phyloP scores from a whole-genome alignment of 2,329 filamentous ascomycete genomes.

The Pleoardoris graminearum region DNA sequence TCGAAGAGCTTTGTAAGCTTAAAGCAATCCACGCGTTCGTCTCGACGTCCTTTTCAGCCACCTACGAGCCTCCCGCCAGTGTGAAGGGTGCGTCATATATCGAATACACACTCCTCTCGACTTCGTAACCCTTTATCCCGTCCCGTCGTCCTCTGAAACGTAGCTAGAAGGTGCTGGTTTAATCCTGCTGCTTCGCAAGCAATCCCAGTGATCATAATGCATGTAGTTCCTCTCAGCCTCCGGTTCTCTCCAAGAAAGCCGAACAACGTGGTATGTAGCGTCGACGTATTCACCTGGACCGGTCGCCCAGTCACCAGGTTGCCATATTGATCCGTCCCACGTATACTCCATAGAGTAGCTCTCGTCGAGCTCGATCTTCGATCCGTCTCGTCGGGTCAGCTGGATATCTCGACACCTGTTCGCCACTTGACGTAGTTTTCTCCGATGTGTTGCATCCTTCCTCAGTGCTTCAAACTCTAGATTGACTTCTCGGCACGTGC shows the following conservation, averaged over 20 bases:
- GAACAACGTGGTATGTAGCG: constrained; percentile 16
- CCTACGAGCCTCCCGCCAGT: too few species aligned
- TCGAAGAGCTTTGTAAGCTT: too few species aligned
- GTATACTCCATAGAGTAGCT: constrained; percentile 16
- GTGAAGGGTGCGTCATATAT: too few species aligned
- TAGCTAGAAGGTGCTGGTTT: neutral
- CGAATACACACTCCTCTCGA: too few species aligned
- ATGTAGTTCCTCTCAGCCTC: constrained; percentile 26
- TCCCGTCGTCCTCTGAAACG: neutral
- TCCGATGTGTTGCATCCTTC: constrained; percentile 11
- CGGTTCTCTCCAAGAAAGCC: constrained; percentile 26
- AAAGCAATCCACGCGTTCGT: too few species aligned
- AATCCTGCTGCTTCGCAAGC: constrained; percentile 15
- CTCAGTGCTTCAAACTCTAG: constrained; percentile 27
- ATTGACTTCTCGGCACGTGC: constrained; percentile 28
- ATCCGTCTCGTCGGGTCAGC: constrained; percentile 14
- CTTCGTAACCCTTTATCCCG: neutral
- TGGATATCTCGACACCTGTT: constrained; percentile 10
- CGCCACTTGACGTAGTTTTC: constrained; percentile 9
- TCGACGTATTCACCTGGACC: constrained; percentile 12
- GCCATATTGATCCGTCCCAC: constrained; percentile 18
- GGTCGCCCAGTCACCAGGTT: constrained; percentile 13
- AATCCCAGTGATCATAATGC: constrained; percentile 30
- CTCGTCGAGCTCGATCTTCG: constrained; percentile 16
- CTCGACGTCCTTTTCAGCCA: neutral